phyloP scores from a whole-genome alignment of 371 early-diverging fungal species.

The Saksenaea oblongispora region DNA sequence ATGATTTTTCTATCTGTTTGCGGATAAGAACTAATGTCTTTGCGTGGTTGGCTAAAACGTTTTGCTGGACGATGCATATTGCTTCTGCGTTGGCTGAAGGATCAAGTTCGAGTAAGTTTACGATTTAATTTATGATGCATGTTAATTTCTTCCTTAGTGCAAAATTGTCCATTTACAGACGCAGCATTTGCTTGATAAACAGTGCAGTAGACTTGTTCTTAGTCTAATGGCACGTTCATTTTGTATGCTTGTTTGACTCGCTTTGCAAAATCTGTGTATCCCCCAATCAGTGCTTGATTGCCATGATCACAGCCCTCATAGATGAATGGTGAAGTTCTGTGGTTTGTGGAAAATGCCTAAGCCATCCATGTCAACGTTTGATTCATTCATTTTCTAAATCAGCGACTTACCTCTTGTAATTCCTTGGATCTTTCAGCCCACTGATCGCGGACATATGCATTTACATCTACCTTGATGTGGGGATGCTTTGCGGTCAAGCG shows the following conservation, averaged over 20 bases:
- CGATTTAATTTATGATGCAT: too few species aligned
- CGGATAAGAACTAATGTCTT: too few species aligned
- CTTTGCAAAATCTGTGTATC: conserved; percentile 53
- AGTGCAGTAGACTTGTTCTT: too few species aligned
- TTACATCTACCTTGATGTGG: conserved; percentile 46
- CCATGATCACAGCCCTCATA: conserved; percentile 49
- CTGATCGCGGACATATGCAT: conserved; percentile 43
- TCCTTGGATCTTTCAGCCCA: conserved; percentile 46
- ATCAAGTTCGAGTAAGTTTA: too few species aligned
- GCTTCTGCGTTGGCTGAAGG: too few species aligned
- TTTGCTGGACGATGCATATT: too few species aligned
- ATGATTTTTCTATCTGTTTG: too few species aligned
- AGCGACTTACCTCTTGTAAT: conserved; percentile 38
- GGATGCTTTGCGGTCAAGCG: conserved; percentile 33
- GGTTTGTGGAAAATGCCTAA: conserved; percentile 39
- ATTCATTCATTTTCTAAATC: neutral
- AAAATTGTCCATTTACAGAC: too few species aligned
- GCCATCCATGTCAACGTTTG: neutral
- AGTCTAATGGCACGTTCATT: conserved; percentile 27
- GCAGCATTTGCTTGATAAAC: too few species aligned
- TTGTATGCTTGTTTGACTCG: conserved; percentile 30
- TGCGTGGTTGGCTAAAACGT: too few species aligned
- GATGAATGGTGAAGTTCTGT: conserved; percentile 56
- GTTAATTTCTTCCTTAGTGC: too few species aligned
- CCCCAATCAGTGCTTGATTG: conserved; percentile 43